Conservation (phyloP, 169 alveolate genomes). For the Plasmodium vivax region DNA sequence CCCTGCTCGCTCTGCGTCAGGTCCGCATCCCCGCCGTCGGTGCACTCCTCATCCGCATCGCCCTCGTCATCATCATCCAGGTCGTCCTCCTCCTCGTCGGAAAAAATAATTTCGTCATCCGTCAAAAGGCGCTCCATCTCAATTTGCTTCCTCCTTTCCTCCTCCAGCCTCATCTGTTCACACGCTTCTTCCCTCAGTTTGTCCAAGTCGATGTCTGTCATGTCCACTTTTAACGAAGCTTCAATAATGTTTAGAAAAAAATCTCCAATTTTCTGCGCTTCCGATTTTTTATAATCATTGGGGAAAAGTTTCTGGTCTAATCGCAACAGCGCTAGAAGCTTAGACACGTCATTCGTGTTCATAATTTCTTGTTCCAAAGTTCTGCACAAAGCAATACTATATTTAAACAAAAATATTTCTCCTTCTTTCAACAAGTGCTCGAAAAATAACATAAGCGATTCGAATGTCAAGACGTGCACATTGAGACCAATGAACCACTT, state of each 20-base stretch:
- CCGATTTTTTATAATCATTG: conserved; percentile 73
- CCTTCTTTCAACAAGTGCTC: conserved; percentile 78
- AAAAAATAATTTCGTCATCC: conserved; percentile 74
- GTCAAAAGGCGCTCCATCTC: conserved; percentile 60
- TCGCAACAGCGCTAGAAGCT: conserved; percentile 76
- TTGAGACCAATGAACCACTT: conserved; percentile 87
- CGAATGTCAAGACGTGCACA: conserved; percentile 82
- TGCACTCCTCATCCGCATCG: background rate
- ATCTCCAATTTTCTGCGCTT: conserved; percentile 71
- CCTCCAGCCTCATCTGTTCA: conserved; percentile 79
- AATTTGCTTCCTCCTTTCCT: conserved; percentile 78
- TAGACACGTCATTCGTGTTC: conserved; percentile 79
- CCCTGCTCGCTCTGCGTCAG: conserved; percentile 6
- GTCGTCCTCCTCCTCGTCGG: conserved; percentile 67
- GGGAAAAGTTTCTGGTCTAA: conserved; percentile 81
- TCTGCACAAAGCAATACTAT: conserved; percentile 80
- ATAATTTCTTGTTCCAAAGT: conserved; percentile 75
- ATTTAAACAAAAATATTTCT: conserved; percentile 79
- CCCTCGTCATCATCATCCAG: background rate
- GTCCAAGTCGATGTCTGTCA: conserved; percentile 61
- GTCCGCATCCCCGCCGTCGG: background rate
- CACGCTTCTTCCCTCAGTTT: conserved; percentile 76
- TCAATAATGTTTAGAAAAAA: conserved; percentile 79
- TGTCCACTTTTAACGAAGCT: conserved; percentile 71
- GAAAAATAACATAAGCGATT: conserved; percentile 77